A percentile compares a stretch with the other conserved stretches of the same genome.
These are phyloP conservation scores for Venturia aucupariae DNA, from an alignment of 2,329 filamentous ascomycete species.

Conservation along the genomic window DNA sequence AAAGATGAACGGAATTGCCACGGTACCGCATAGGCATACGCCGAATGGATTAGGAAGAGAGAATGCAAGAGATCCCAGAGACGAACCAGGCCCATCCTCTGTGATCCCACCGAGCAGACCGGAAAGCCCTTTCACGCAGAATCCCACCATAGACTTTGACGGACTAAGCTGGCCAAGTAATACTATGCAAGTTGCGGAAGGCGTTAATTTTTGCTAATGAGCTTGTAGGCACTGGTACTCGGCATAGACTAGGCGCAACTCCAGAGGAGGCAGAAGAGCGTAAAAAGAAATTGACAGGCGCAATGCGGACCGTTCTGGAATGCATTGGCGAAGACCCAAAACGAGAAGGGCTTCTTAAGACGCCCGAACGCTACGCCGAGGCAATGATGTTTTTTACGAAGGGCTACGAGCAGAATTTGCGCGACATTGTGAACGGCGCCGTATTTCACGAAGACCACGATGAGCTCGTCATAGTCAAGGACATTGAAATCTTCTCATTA, in stretches of 20 bases:
- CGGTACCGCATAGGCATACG: not conserved
- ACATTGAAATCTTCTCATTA: constrained; percentile 88
- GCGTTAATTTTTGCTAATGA: constrained; percentile 15
- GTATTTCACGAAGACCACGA: constrained; percentile 96
- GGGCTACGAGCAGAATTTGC: constrained; percentile 90
- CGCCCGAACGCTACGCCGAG: constrained; percentile 83
- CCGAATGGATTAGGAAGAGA: constrained; percentile 29
- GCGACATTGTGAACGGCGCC: constrained; percentile 83
- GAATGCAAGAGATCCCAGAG: constrained; percentile 44
- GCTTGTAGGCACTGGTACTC: constrained; percentile 51
- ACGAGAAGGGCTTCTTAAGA: constrained; percentile 53
- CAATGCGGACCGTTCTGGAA: constrained; percentile 54
- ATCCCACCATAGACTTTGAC: constrained; percentile 45
- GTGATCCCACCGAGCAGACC: constrained; percentile 46
- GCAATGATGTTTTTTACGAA: constrained; percentile 94
- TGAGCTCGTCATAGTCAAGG: constrained; percentile 94
- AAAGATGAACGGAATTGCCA: constrained; percentile 13
- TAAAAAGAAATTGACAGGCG: constrained; percentile 52
- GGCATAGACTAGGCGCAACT: constrained; percentile 49
- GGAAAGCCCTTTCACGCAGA: constrained; percentile 40
- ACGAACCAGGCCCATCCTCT: constrained; percentile 37
- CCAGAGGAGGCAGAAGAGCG: constrained; percentile 49
- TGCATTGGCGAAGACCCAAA: constrained; percentile 58
- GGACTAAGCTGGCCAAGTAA: constrained; percentile 47
- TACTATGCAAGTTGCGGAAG: not conserved